Base-by-base conservation (phyloP, 768 basidiomycete species). In the Tephrocybe sp. region DNA sequence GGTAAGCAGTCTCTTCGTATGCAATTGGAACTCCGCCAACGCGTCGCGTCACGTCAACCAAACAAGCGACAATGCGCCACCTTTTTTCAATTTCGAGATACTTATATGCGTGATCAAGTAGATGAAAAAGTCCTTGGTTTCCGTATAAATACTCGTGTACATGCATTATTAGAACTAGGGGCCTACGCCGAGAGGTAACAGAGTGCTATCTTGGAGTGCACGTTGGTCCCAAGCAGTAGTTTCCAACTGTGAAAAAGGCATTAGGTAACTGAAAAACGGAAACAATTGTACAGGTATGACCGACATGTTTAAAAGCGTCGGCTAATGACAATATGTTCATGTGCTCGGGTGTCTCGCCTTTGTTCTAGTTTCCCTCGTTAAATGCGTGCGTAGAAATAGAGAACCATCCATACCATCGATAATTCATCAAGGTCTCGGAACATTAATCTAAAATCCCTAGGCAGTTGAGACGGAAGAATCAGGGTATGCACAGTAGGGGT, bases 401-500 rank as follows among this genome's bases (percentile, higher is more conserved):
- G 31, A 44, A 19, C 34, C 42, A 26, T 42, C 69, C 82, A 55
- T 49, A 87, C 90, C 61, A 88, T 45, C 48, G 67, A 66, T 19
- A 65, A 63, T 60, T 89, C 87, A 51, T 91, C 83, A 16, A 92
- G 66, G 61, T 82, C 80, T 30, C 91, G 84, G 59, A 89, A 78
- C 44, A 78, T 78, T 40, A 83, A 62, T 33, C 79, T 73, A 41
- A 92, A 74, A 61, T 92, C 91, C 3, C 81, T 63, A 16, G 91
- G 91, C 13, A 92, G 52, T 62, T 79, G 80, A 5, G 89, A 87
- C 16, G 91, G 91, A 22, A 92, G 62, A 17, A 91, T 69, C 3
- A 92, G 65, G 36, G 78, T 82, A 68, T 93, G 91, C 5, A 89
- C 76, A 2, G 85, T 82, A 0, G 91, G 90, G 26, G 70, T 68